Evolutionary conservation across 257 asterid species (phyloP), one percentile per base, ranked within the genome.

Genomic region (Anisodus acutangulus): DNA sequence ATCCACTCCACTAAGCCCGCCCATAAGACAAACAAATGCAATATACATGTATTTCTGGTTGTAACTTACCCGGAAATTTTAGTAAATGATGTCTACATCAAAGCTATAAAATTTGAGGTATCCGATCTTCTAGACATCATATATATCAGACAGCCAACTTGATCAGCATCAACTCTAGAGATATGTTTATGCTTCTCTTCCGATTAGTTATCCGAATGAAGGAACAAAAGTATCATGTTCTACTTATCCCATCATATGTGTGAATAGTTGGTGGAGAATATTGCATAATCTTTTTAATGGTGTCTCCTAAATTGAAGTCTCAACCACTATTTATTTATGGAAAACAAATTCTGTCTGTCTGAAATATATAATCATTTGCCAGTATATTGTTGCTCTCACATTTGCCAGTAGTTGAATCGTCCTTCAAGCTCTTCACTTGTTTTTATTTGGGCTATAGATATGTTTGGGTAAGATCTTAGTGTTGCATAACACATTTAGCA

Each of bases 401-500:
- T 53, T 76, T 7, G 9, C n/a, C 26, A 51, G 64, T 53, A 3
- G n/a, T 76, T 76, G 81, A 76, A 53, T 51, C 4, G 6, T 76
- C 22, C 19, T 76, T 76, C 47, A 26, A 76, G 81, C 22, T 76
- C 47, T 74, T 74, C 39, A 49, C 60, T 51, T 51, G 47, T 8
- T 51, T 76, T 76, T 76, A 51, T 53, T 8, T 51, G 26, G n/a
- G 81, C 5, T 1, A 45, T 63, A 58, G 45, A 64, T 43, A 41
- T 43, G 49, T 43, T 54, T 64, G 82, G n/a, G 19, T 78, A 82
- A 54, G 54, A 31, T 49, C 41, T 22, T 15, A n/a, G 78, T 39
- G 45, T 15, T 84, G 83, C 55, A 49, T 84, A 55, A 84, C 59
- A 41, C 41, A 26, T 49, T 74, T 22, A 7, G 63, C 58, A 35